Conservation (phyloP, 345 rosid species). For the thale cress (Arabidopsis thaliana) region DNA sequence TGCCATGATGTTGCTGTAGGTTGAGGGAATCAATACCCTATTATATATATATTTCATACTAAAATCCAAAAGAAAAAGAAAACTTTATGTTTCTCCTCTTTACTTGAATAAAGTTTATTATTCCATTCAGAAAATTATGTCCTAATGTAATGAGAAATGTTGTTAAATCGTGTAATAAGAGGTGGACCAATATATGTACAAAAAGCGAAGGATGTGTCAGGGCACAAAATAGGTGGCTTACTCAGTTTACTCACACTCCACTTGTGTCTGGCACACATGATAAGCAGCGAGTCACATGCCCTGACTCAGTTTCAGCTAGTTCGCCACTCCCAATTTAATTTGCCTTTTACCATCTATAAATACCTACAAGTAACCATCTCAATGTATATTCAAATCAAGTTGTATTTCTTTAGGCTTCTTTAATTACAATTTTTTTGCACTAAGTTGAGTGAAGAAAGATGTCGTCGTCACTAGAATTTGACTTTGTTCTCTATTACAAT, state of each 20-base stretch:
- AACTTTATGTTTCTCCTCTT: neutral
- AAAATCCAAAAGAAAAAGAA: slow-evolving; percentile 25
- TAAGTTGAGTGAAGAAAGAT: slow-evolving; percentile 10
- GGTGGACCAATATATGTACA: slow-evolving; percentile 40
- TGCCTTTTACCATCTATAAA: slow-evolving; percentile 25
- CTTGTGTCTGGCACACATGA: slow-evolving; percentile 45
- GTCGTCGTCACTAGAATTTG: slow-evolving; percentile 10
- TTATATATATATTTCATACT: neutral
- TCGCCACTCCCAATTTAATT: slow-evolving; percentile 11
- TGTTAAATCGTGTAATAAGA: slow-evolving; percentile 21
- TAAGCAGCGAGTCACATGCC: slow-evolving; percentile 42
- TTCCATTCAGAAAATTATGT: slow-evolving; percentile 16
- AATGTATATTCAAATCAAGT: slow-evolving; percentile 3
- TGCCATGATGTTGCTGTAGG: slow-evolving; percentile 39
- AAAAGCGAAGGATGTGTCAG: slow-evolving; percentile 41
- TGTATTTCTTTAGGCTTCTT: slow-evolving; percentile 1
- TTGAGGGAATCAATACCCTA: slow-evolving; percentile 40
- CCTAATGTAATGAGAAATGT: slow-evolving; percentile 8
- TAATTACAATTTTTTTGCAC: neutral
- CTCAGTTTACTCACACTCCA: slow-evolving; percentile 44
- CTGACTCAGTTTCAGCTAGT: slow-evolving; percentile 23
- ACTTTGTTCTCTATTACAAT: slow-evolving; percentile 10
- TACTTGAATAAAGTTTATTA: slow-evolving; percentile 3
- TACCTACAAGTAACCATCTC: slow-evolving; percentile 29
- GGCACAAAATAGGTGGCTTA: slow-evolving; percentile 43